Conservation (phyloP, 257 asterid species). For the Misopates orontium region DNA sequence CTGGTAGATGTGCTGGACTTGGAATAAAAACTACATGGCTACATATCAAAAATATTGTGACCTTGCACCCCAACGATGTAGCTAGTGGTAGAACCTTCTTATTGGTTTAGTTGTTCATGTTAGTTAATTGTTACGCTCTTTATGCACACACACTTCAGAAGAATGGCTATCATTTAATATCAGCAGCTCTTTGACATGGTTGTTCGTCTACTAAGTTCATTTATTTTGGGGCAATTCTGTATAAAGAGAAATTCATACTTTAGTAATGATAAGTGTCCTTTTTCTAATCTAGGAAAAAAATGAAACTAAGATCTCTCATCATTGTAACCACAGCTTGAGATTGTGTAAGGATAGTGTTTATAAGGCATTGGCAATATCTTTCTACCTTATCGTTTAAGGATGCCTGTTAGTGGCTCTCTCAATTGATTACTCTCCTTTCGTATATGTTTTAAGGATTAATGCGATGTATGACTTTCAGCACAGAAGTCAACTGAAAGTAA, state of each 20-base stretch:
- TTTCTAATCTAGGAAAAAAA: not conserved
- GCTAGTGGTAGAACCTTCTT: not conserved
- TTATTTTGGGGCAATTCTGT: not conserved
- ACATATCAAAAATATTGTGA: not conserved
- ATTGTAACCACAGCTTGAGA: not conserved
- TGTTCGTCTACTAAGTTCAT: too few species aligned
- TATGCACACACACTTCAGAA: too few species aligned
- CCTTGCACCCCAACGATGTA: not conserved
- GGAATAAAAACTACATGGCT: not conserved
- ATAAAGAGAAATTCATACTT: not conserved
- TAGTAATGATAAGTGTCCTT: not conserved
- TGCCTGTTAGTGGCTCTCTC: not conserved
- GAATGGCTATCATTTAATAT: too few species aligned
- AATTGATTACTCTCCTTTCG: not conserved
- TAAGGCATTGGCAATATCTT: not conserved
- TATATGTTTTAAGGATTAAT: constrained; percentile 13
- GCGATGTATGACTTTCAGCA: constrained; percentile 31
- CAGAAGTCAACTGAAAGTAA: constrained; percentile 46
- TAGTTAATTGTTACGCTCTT: too few species aligned
- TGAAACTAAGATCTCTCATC: not conserved
- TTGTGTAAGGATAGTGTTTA: too few species aligned
- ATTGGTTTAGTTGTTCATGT: not conserved
- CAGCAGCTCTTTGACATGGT: not conserved
- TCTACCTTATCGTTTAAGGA: not conserved
- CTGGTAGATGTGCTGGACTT: not conserved